Evolutionary conservation across 73 alveolate genomes (phyloP), one percentile per base, ranked within the genome.

Genomic region (Paramecium primaurelia): DNA sequence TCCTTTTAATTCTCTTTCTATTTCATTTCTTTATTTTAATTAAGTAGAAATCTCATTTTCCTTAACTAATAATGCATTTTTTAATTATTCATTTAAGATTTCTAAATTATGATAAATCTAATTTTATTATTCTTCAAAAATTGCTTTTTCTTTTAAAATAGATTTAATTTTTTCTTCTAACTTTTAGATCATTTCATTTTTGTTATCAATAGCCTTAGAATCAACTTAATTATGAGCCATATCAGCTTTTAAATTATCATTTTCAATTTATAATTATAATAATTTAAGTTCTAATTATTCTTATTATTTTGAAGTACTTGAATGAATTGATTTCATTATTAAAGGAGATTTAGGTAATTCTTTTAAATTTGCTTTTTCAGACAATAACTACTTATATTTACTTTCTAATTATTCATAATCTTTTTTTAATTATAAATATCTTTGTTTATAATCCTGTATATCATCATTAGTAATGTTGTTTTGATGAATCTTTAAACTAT

Each of bases 201-300:
- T 80, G 14, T n/a, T 80, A 45, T 80, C 91, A 9, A 80, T 80
- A 2, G 58, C 91, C 6, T 47, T 80, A 12, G 77, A 20, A 44
- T 80, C 91, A 11, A 80, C 91, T 47, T 45, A 80, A 25, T 8
- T 80, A 47, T 80, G 91, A 18, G 91, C 91, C 77, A 80, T 80
- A 28, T 80, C 91, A 1, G 91, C 71, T 47, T 49, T 80, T 49
- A 80, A 80, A 80, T 80, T 80, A 80, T 80, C 77, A 80, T 80
- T 80, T 80, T 80, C 91, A 25, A 45, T 80, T 58, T 44, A 25
- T 25, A 80, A 80, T 44, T 44, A 45, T 25, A 80, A 80, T 80
- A 80, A 8, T 49, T 80, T 80, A 40, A 80, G 47, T n/a, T 80
- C 91, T 14, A 80, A 47, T 22, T 75, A 38, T 45, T 80, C 91